These are phyloP conservation scores for Scutellaria baicalensis DNA, from an alignment of 257 asterid genomes.

Conservation along the genomic window DNA sequence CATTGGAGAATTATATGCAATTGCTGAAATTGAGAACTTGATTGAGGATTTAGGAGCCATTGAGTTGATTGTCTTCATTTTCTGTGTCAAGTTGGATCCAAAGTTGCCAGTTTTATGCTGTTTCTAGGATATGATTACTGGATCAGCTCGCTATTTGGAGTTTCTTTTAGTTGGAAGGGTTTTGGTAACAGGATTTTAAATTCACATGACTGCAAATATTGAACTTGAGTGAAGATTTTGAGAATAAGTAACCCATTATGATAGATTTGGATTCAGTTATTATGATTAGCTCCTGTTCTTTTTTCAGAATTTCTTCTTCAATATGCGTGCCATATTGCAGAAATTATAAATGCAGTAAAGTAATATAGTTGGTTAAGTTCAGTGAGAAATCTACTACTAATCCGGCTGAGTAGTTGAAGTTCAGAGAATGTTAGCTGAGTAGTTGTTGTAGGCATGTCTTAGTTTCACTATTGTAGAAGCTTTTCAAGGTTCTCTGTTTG, in stretches of 20 bases:
- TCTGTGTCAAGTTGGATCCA: background rate
- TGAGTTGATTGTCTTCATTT: background rate
- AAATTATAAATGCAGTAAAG: background rate
- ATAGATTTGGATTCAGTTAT: background rate
- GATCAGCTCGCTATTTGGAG: background rate
- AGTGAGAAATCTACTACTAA: background rate
- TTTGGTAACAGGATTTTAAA: background rate
- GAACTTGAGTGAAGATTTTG: background rate
- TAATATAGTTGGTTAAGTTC: background rate
- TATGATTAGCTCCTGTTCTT: background rate
- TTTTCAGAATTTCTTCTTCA: background rate
- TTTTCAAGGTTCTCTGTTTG: background rate
- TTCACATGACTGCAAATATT: background rate
- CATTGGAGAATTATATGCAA: background rate
- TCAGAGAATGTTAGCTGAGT: background rate
- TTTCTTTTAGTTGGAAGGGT: background rate
- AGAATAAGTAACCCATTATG: background rate
- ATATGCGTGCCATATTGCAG: background rate
- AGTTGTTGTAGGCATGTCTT: background rate
- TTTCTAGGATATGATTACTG: background rate
- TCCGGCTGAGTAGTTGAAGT: background rate
- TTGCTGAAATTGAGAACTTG: background rate
- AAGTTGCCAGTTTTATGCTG: background rate
- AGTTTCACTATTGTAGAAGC: conserved; percentile 1
- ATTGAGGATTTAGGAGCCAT: background rate